Evolutionary conservation across 352 stramenopile genomes (phyloP), one percentile per base, ranked within the genome.

Genomic region (Pythium biforme): DNA sequence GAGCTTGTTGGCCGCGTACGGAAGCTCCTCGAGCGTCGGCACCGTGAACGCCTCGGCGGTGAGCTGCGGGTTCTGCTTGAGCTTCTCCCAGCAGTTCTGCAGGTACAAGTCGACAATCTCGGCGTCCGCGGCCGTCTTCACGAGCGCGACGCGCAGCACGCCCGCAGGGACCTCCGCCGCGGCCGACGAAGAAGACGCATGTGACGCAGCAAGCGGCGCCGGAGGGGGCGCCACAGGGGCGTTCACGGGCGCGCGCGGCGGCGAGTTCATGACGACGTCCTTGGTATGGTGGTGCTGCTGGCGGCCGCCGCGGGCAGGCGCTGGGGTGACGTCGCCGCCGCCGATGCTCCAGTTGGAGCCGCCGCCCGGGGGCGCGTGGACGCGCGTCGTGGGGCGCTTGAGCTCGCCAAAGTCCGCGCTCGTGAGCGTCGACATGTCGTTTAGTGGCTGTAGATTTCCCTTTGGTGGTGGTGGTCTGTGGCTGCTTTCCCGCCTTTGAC

Each of bases 1-100:
- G 29, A 95, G 66, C 59, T 95, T 95, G 68, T 92, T 95, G 58
- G 86, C 82, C 4, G 84, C 86, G 60, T 92, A 95, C 20, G 84
- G 84, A 17, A 95, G 55, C 20, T 92, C 82, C 41, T 92, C 81
- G 19, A 95, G 50, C 39, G 71, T 75, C 12, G 79, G 74, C 17
- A 95, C 83, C 2, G 79, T 76, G 57, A 95, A 93, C 31, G 73
- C 86, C 67, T 93, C 81, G 15, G 60, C 69, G 55, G 52, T 72
- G 19, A 88, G 50, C 2, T 57, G 47, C 39, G 75, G 26, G 26
- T 72, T 69, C 39, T 72, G 54, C 56, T 75, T 67, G 47, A 75
- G 66, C 46, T 77, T 72, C 37, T 76, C 62, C 52, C 71, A 78
- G 62, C 79, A 89, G 60, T 92, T 92, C 50, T 89, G 83, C 54